Base-by-base conservation (phyloP, 2,329 filamentous ascomycete genomes). In the Cladosporium sp. region DNA sequence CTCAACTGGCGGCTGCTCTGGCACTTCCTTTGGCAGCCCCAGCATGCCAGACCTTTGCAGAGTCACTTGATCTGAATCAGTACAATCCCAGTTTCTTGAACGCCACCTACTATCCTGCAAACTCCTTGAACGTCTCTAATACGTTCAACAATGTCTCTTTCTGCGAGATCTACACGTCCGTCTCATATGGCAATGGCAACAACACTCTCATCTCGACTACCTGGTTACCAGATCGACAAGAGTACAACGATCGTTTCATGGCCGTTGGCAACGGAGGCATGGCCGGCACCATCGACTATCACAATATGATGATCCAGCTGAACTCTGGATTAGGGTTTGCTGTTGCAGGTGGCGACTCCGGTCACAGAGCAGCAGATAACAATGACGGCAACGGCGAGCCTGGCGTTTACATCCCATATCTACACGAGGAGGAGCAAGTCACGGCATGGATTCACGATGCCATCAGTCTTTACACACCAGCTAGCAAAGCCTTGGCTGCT, bases 401-500 rank as follows among this genome's bases (percentile, higher is more conserved):
- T n/a, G 57, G 54, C 15, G 51, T 57, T 8, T 62, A 60, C 29
- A 5, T 64, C 3, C 59, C 61, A 1, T 64, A 61, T 24, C 52
- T 64, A 1, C 62, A 64, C 47, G 54, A 64, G 30, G n/a, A 42
- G 22, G 56, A 57, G 18, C 59, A 65, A 41, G 57, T 61, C 9
- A 30, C 43, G 18, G 66, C 67, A 1, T 71, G 68, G 68, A 70
- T 70, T 39, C 66, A 70, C 43, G 55, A 70, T 49, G 69, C 66
- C 2, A 66, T 70, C 30, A 63, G 65, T 5, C 58, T 67, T 8
- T 63, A 69, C 19, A 68, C 67, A 0, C 61, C 61, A 1, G 47
- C 61, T 7, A 60, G 65, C 1, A 66, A 61, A 18, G 54, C 54
- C 1, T 50, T 73, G 17, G 59, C 61, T 6, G 51, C 58, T 4